These are phyloP conservation scores for Epichloe sibirici DNA, from an alignment of 2,329 filamentous ascomycete species.

Conservation along the genomic window DNA sequence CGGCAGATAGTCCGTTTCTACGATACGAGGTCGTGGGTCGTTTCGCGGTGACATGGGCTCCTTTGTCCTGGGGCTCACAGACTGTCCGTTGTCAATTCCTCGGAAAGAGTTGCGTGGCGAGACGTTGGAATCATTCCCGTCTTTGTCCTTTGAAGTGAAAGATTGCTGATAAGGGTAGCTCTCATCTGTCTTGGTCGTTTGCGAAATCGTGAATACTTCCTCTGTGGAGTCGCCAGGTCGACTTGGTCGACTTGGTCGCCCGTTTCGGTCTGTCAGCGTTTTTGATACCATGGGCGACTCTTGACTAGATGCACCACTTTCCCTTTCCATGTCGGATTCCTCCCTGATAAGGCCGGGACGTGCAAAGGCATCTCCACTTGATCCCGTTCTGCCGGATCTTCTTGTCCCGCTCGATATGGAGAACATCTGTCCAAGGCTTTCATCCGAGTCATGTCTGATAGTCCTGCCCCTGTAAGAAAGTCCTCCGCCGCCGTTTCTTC, in stretches of 20 bases:
- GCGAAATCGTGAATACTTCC: slow-evolving; percentile 32
- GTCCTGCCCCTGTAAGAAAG: slow-evolving; percentile 16
- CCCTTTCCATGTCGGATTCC: slow-evolving; percentile 14
- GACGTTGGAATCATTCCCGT: neutral
- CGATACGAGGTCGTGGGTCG: slow-evolving; percentile 29
- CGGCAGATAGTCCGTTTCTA: slow-evolving; percentile 46
- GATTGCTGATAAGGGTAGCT: slow-evolving; percentile 19
- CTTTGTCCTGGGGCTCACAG: slow-evolving; percentile 16
- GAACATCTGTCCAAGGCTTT: slow-evolving; percentile 47
- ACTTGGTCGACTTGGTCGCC: slow-evolving; percentile 5
- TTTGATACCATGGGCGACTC: slow-evolving; percentile 23
- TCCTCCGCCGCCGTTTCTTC: slow-evolving; percentile 23
- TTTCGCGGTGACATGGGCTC: slow-evolving; percentile 19
- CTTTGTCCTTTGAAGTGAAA: slow-evolving; percentile 17
- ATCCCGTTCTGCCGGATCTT: slow-evolving; percentile 8
- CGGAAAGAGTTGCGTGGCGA: neutral
- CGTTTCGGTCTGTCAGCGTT: slow-evolving; percentile 3
- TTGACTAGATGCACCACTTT: slow-evolving; percentile 19
- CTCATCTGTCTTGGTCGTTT: slow-evolving; percentile 30
- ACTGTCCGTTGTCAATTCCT: slow-evolving; percentile 8
- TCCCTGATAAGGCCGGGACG: slow-evolving; percentile 18
- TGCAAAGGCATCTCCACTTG: slow-evolving; percentile 12
- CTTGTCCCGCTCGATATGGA: slow-evolving; percentile 39
- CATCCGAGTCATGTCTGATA: slow-evolving; percentile 42
- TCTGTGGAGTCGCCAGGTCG: slow-evolving; percentile 21